Base-by-base conservation (phyloP, 768 basidiomycete species). In the Mrakia hoshinonis region DNA sequence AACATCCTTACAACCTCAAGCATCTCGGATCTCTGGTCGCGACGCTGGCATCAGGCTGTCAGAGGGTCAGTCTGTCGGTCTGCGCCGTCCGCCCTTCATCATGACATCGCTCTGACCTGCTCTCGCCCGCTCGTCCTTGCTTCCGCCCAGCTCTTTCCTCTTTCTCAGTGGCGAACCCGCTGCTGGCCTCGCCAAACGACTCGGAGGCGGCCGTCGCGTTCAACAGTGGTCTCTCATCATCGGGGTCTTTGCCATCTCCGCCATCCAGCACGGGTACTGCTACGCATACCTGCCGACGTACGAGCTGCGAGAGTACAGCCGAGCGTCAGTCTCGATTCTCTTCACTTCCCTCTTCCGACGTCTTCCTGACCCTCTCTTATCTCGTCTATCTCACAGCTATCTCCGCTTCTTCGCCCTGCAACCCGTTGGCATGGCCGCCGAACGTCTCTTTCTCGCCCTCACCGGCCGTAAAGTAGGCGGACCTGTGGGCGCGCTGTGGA, bases 121-220 rank as follows among this genome's bases (percentile, higher is more conserved):
- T 2, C n/a, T 3, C n/a, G 51, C 10, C 29, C n/a, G 15, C 7
- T 29, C n/a, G n/a, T n/a, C 15, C 51, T 10, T 52, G 10, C 29
- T 52, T 52, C 51, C n/a, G n/a, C n/a, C n/a, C n/a, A 52, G 51
- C n/a, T 52, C 51, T 5, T 52, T 24, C 51, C 51, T 52, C 51
- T 52, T 52, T 29, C n/a, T 52, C 51, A 29, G n/a, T 24, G 51
- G 51, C 4, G 51, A 52, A 9, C 51, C 51, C 4, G 51, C 51
- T 7, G 51, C 18, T 4, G 18, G 2, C 10, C n/a, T 52, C n/a
- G 51, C 29, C 29, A 9, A 29, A 0, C 22, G 51, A 26, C n/a
- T 52, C n/a, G 51, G 51, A 52, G 51, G 51, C n/a, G 51, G 51
- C 10, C n/a, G 12, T 9, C n/a, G 13, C 10, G n/a, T 52, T 2